Evolutionary conservation across 441 rosid genomes (phyloP), one percentile per base, ranked within the genome.

Genomic region (Brassica balearica): DNA sequence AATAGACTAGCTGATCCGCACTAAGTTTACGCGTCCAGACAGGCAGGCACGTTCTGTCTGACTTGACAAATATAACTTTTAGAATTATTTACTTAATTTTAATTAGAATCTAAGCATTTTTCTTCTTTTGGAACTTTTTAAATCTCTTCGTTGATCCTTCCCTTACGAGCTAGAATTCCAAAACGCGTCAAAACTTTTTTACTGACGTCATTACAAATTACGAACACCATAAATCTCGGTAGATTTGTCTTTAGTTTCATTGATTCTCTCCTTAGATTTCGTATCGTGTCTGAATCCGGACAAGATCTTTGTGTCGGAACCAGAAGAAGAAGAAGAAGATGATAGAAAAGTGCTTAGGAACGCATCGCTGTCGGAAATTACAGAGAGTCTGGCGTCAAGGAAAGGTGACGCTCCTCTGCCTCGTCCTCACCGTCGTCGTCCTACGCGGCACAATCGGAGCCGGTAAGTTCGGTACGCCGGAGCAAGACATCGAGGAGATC

Each of bases 371-470:
- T 22, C 66, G 89, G 67, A 88, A 84, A 88, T 80, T 93, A 76
- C 91, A 84, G 69, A 84, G 94, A 66, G 72, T 92, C 68, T 68
- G 87, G 74, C 96, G 97, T 17, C 96, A 91, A 77, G 82, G 87
- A 34, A 95, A 92, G 82, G 86, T 93, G 73, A 95, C 97, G 41
- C 27, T 84, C 77, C 83, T 91, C 60, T 90, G 96, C 72, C 88
- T 95, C 55, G 60, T 88, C 60, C 87, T 93, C 85, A 93, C 98
- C 77, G 82, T 95, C 60, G 69, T 95, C 81, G 96, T 95, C 82
- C 78, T 95, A 15, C 99, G 98, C 22, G 95, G 95, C 76, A 89
- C 89, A n/a, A 88, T 93, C 85, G 99, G 98, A 60, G 98, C 97
- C 22, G 96, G 96, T 14, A 90, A 90, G 71, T 95, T 90, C 61